Percentiles rank a stretch among this genome's conserved stretches.
Conservation (phyloP, 1,284 basidiomycete species). For the Trametes sp. region DNA sequence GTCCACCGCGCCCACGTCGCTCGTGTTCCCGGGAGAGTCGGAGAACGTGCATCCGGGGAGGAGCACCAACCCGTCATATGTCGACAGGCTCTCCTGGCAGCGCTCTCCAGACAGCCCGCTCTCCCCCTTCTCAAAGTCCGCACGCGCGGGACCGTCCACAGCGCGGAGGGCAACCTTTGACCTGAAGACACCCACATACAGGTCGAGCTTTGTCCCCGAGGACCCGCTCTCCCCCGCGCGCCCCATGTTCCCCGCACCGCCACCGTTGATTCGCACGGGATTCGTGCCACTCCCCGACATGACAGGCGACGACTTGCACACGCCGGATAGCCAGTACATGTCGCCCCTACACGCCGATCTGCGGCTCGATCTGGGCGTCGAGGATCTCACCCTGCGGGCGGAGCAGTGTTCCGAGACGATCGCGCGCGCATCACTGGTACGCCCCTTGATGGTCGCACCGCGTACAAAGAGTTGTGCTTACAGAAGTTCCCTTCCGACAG, state of each 20-base stretch:
- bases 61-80: conserved; percentile 7
- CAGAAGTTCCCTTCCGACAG: conserved; percentile 9
- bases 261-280: conserved; percentile 26
- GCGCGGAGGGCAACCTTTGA: neutral
- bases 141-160: neutral
- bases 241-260: conserved; percentile 15
- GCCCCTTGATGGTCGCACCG: neutral
- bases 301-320: conserved; percentile 10
- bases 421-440: conserved; percentile 33
- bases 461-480: neutral
- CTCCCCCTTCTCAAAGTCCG: conserved; percentile 20
- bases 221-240: conserved; percentile 14
- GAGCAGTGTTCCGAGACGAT: conserved; percentile 32
- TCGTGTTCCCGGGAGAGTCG: conserved; percentile 19
- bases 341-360: conserved; percentile 25
- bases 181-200: conserved; percentile 13
- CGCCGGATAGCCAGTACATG: conserved; percentile 5
- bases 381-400: conserved; percentile 27
- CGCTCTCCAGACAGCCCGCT: conserved; percentile 15
- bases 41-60: conserved; percentile 13
- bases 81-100: conserved; percentile 18
- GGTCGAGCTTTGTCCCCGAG: neutral
- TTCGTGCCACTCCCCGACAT: conserved; percentile 30
- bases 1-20: conserved; percentile 24
- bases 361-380: conserved; percentile 25